Base-by-base conservation (phyloP, 768 basidiomycete species). In the Leccinellum albellum region DNA sequence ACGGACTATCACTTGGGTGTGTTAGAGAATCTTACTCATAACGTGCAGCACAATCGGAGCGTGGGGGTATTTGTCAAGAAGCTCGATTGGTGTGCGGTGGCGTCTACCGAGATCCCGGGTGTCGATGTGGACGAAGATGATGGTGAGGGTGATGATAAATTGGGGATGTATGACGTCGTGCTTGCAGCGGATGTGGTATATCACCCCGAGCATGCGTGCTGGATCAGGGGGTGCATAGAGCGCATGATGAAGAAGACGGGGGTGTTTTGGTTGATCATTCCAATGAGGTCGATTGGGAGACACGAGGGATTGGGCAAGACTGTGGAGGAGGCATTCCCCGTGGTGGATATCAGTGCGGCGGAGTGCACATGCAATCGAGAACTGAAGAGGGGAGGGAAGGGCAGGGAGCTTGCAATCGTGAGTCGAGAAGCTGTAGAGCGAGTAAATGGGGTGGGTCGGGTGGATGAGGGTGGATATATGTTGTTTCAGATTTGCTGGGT, bases 151-250 rank as follows among this genome's bases (percentile, higher is more conserved):
- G 17, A 9, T 8, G 28, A n/a, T 2, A 10, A 17, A 7, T 23
- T 4, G n/a, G 62, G 35, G 2, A 5, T 21, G 3, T 91, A 88
- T 71, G 85, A 91, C 54, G 65, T 90, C 23, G 79, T 94, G 31
- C 74, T 94, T 37, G 91, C 85, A 0, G 89, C 91, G 31, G 90
- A 94, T 62, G 84, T 91, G 52, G 77, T 92, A 9, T 93, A 93
- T 70, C 80, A 90, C 58, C 81, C 83, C 0, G 70, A 78, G 17
- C 90, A 91, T 66, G 86, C 88, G 3, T 56, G 68, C 10, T 89
- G 85, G 86, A 87, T 93, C 64, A 80, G 80, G 51, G 66, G 63
- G 4, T 89, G 88, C 53, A 84, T 87, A 21, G 78, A 78, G 64
- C 70, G 65, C 33, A 73, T 83, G 45, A 76, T 92, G 37, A 62